Percentiles rank a stretch among this genome's conserved stretches.
phyloP scores from a whole-genome alignment of 1,284 basidiomycete genomes.

The Takashimella koratensis region DNA sequence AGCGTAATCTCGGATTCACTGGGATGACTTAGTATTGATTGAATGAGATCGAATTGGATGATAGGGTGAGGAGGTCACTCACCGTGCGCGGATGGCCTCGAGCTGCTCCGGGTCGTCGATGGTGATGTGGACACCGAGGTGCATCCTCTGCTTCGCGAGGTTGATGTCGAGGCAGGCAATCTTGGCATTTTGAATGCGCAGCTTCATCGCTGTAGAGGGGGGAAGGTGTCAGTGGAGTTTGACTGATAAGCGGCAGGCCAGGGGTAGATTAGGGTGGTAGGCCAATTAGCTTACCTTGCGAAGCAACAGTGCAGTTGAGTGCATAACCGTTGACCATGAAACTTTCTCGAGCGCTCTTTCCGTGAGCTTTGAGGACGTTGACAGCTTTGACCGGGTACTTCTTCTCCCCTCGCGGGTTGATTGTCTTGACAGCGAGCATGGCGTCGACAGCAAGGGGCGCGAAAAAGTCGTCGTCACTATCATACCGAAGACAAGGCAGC shows the following conservation, averaged over 20 bases:
- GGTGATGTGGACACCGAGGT: constrained; percentile 94
- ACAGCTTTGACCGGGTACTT: constrained; percentile 99
- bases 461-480: constrained; percentile 94
- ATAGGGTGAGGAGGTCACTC: no score
- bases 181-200: constrained; percentile 85
- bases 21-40: constrained; percentile 35
- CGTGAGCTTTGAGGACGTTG: constrained; percentile 98
- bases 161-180: constrained; percentile 99
- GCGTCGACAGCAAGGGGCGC: constrained; percentile 98
- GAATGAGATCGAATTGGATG: no score
- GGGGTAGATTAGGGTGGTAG: not conserved
- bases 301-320: constrained; percentile 97
- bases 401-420: constrained; percentile 90
- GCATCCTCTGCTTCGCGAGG: constrained; percentile 95
- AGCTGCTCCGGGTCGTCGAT: constrained; percentile 96
- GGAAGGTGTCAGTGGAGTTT: not conserved
- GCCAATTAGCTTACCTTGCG: constrained; percentile 68
- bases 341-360: constrained; percentile 91
- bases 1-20: constrained; percentile 93
- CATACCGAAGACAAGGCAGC: not conserved
- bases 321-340: constrained; percentile 96
- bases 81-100: constrained; percentile 93
- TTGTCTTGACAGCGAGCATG: constrained; percentile 95
- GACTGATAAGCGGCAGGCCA: no score
- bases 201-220: constrained; percentile 92